Evolutionary conservation across 495 filamentous ascomycete species (phyloP), one percentile per base, ranked within the genome.

Genomic region (Trichoderma reesei): DNA sequence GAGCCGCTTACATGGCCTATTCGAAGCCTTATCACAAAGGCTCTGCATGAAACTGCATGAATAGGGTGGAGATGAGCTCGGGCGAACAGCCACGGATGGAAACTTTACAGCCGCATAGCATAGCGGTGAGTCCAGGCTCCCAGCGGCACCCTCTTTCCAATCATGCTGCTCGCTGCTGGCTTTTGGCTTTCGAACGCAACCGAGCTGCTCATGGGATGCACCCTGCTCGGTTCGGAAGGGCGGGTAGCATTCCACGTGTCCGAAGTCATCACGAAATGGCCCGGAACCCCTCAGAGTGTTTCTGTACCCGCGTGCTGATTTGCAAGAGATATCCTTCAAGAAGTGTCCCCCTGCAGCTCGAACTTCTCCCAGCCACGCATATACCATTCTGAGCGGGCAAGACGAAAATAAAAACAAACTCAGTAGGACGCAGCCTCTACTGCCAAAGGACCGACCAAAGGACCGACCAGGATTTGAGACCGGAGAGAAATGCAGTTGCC

Each of bases 211-310:
- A 5, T 20, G 44, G 16, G 1, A 48, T 48, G 16, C 44, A 18
- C n/a, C 16, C n/a, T 48, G 51, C 31, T 56, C 13, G 20, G 34
- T 33, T 8, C 31, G 34, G 20, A 46, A 56, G 20, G 51, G 16
- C n/a, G 51, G 51, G 26, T 26, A 56, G 51, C 51, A 56, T 56
- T 34, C 31, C 51, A 56, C 51, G 51, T 56, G 51, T 31, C 31
- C 51, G 26, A 26, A 34, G 51, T 20, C 9, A 56, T 31, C 44
- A 34, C 20, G 1, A 56, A 13, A 33, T 56, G 2, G 20, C n/a
- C 51, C 51, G 51, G 9, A 34, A 26, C 26, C 51, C 9, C 20
- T 13, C 51, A 34, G 51, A 56, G 48, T 26, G 9, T 56, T 56
- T 20, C 8, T 34, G 51, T 8, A 8, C 51, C 8, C 3, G 51